Percentiles rank a stretch among this genome's conserved stretches.
Conservation (phyloP, 2,329 filamentous ascomycete species). For the Tolypocladium pustulatum region DNA sequence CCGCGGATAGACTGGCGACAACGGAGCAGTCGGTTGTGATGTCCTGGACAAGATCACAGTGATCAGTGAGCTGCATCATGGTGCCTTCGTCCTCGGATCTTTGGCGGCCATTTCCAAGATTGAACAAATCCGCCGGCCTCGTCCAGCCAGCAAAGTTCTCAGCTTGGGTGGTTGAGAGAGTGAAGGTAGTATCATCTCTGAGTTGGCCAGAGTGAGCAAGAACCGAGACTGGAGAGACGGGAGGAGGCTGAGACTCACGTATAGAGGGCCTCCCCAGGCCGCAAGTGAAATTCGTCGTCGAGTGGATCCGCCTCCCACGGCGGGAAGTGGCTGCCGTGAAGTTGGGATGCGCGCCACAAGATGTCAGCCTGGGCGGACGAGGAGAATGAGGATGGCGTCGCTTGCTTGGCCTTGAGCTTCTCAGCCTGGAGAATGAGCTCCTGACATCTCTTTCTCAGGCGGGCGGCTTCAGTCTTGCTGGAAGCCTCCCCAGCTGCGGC, state of each 20-base stretch:
- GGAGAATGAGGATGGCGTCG: background rate
- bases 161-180: conserved; percentile 63
- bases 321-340: conserved; percentile 76
- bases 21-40: conserved; percentile 95
- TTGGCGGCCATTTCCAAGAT: conserved; percentile 11
- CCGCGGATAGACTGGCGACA: conserved; percentile 86
- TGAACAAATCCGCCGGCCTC: conserved; percentile 57
- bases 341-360: conserved; percentile 62
- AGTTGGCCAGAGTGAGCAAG: background rate
- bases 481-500: conserved; percentile 54
- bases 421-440: conserved; percentile 64
- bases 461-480: conserved; percentile 51
- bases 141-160: conserved; percentile 78
- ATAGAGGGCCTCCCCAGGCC: conserved; percentile 43
- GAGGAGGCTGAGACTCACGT: conserved; percentile 38
- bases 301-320: conserved; percentile 64
- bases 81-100: conserved; percentile 20
- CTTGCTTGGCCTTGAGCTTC: conserved; percentile 49
- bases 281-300: conserved; percentile 48
- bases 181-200: conserved; percentile 56
- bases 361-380: conserved; percentile 28
- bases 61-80: conserved; percentile 45
- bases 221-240: background rate
- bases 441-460: conserved; percentile 59
- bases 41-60: conserved; percentile 85